Base-by-base conservation (phyloP, 305 asterid genomes). In the Coffea humblotiana region DNA sequence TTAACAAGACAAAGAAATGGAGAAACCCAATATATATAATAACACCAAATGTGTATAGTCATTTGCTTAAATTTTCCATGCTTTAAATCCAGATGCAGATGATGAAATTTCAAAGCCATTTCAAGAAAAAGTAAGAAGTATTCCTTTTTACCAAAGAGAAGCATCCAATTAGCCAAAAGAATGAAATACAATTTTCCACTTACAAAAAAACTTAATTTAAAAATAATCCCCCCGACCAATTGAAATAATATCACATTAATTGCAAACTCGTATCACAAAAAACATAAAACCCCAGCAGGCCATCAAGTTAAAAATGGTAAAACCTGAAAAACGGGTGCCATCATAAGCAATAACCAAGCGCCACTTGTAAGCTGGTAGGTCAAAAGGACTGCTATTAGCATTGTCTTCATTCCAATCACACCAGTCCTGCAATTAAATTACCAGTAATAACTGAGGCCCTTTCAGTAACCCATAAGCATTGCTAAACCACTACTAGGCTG, bases 281-380 rank as follows among this genome's bases (percentile, higher is more conserved):
- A 25, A 49, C 19, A 56, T 48, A 27, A 68, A 11, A 27, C 40
- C 25, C 6, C 27, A 29, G 2, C 45, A 58, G 61, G 66, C 60
- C 43, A 74, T 74, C 74, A 35, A 64, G 83, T 45, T 19, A 66
- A 13, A 54, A 71, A 69, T 40, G 8, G 48, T 19, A 58, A 74
- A 85, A 93, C 98, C 98, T 90, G 98, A 90, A 90, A 82, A 93
- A 58, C 92, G 88, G 74, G 97, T 89, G 81, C 98, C 98, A 73
- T 95, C 98, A 29, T 93, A 95, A 48, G 97, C 88, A 74, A 95
- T 90, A 79, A 91, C 82, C 91, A 95, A 83, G 83, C 94, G 91
- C 98, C 95, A 93, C 82, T 92, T 92, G 83, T 85, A 92, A 77
- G 80, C 83, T 60, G 83, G 88, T 81, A 79, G 88, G 60, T 70